Evolutionary conservation across 306 rosid genomes (phyloP).

Genomic region (Rubus idaeus): DNA sequence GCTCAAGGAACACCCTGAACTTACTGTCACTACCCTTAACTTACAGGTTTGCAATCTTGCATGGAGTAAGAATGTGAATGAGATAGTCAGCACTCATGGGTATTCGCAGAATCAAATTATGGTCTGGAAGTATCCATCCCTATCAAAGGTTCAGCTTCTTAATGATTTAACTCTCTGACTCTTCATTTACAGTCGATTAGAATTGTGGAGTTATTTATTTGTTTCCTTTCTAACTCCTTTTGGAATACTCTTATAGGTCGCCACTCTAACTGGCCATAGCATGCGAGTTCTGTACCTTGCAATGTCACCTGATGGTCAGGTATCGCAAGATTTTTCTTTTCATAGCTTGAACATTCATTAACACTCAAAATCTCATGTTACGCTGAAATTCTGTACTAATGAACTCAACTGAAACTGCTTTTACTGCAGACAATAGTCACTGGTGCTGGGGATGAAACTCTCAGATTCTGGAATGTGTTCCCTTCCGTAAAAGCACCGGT

Average conservation of each 20-base stretch:
- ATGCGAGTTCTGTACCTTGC: slow-evolving; percentile 97
- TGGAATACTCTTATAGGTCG: slow-evolving; percentile 52
- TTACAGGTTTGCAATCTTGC: slow-evolving; percentile 92
- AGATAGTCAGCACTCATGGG: slow-evolving; percentile 93
- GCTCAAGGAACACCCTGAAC: background rate
- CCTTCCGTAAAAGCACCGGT: slow-evolving; percentile 88
- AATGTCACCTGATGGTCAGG: slow-evolving; percentile 98
- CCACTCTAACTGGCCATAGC: slow-evolving; percentile 94
- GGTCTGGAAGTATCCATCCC: slow-evolving; percentile 99
- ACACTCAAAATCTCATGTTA: background rate
- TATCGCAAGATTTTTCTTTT: slow-evolving; percentile 16
- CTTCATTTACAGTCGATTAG: too few species aligned
- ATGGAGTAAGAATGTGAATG: slow-evolving; percentile 98
- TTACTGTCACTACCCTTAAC: slow-evolving; percentile 13
- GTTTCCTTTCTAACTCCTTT: background rate
- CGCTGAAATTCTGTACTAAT: background rate
- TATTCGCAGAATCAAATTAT: slow-evolving; percentile 96
- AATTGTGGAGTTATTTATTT: background rate
- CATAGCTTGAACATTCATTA: background rate
- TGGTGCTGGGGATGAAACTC: slow-evolving; percentile 98
- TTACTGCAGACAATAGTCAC: slow-evolving; percentile 84
- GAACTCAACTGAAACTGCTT: background rate
- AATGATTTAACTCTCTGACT: background rate
- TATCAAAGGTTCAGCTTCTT: slow-evolving; percentile 52
- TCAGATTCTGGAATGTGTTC: slow-evolving; percentile 88